Evolutionary conservation across 805 yeast genomes (phyloP).

Genomic region (Candida tammaniensis): DNA sequence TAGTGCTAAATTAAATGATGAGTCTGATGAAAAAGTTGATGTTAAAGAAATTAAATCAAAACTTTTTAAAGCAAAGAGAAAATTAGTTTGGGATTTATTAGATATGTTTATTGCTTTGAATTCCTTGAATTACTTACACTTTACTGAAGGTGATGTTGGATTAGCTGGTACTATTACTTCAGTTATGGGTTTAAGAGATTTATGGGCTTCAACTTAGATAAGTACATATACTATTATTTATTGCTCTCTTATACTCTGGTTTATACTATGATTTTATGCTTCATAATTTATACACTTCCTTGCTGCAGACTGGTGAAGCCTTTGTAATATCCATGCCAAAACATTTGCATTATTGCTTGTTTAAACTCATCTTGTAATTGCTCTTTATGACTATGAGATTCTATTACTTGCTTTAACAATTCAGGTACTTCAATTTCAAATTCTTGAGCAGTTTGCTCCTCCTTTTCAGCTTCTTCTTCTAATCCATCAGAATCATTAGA

Average conservation of each 20-base stretch:
- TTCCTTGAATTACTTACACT: conserved; percentile 55
- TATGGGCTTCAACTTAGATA: conserved; percentile 53
- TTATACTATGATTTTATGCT: neutral
- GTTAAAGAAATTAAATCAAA: conserved; percentile 41
- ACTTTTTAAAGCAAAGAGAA: conserved; percentile 51
- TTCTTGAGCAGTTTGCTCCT: neutral
- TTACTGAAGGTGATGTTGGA: conserved; percentile 79
- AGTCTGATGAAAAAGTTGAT: conserved; percentile 26
- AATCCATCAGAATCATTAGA: neutral
- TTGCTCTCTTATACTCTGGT: neutral
- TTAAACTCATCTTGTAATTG: conserved; percentile 23
- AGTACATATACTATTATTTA: neutral
- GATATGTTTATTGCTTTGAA: conserved; percentile 77
- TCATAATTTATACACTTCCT: neutral
- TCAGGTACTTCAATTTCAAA: conserved; percentile 2
- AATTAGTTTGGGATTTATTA: conserved; percentile 70
- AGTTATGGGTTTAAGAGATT: conserved; percentile 67
- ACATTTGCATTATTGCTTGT: conserved; percentile 24
- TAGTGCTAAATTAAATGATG: conserved; percentile 31
- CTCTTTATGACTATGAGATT: conserved; percentile 12
- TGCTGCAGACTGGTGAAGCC: conserved; percentile 13
- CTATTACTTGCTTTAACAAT: conserved; percentile 15
- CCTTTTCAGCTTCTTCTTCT: neutral
- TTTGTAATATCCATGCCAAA: conserved; percentile 33
- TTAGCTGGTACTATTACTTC: conserved; percentile 84